Evolutionary conservation across 2,329 filamentous ascomycete genomes (phyloP), one percentile per base, ranked within the genome.

Genomic region (Venturia oleaginea): DNA sequence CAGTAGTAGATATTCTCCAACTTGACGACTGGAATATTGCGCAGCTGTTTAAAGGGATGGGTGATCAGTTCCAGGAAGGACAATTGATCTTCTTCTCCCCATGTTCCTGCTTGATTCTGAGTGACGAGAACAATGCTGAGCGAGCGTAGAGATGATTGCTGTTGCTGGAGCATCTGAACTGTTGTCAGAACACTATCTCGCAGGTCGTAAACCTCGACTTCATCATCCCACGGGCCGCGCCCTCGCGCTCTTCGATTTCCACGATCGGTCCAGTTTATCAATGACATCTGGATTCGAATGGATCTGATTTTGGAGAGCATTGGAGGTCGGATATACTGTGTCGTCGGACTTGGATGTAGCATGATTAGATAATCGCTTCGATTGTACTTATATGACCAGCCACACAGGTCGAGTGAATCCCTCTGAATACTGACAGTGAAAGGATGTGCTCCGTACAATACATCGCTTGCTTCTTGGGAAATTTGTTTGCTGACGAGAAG

Each of bases 401-500:
- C 62, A 37, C 62, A 64, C 6, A 64, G 19, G 22, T 40, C 37
- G 37, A 64, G 32, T n/a, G 43, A 38, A n/a, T 59, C 42, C 10
- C 51, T 42, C 34, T 42, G 37, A 19, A 64, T 42, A 37, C 32
- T 48, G 46, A 59, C 62, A 11, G 62, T 64, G 46, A 57, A 64
- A 24, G 62, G 43, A 37, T 64, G 48, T 1, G 62, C 32, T 42
- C 62, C 48, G n/a, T 64, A 64, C 19, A 64, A 32, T 11, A 64
- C 51, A 30, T 55, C 43, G 24, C 32, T 57, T 8, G 62, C 62
- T 59, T 64, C 62, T 32, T 59, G 32, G 2, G 32, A 43, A 10
- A 64, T 40, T 7, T 55, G 30, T 59, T 64, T 64, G 48, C 59
- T 64, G 46, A 64, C 48, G 51, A 55, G 62, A 37, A 64, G 43